phyloP scores from a whole-genome alignment of 2,329 filamentous ascomycete species.

The Fusarium virguliforme region DNA sequence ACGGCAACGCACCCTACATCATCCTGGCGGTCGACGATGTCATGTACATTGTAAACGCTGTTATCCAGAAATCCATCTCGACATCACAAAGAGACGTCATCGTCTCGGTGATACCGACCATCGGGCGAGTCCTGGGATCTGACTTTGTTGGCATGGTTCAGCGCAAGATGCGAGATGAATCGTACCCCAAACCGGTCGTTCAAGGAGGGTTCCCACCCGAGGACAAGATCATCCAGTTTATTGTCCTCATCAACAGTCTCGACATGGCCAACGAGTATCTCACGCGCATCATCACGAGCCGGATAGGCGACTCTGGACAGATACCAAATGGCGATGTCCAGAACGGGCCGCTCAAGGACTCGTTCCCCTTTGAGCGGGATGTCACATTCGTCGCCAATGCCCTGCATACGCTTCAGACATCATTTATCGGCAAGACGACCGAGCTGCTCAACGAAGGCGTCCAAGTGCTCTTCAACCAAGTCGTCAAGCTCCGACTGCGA shows the following conservation, averaged over 20 bases:
- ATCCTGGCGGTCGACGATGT: constrained; percentile 97
- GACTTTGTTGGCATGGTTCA: constrained; percentile 99
- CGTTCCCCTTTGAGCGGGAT: constrained; percentile 88
- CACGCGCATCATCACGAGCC: constrained; percentile 83
- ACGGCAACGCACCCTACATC: constrained; percentile 88
- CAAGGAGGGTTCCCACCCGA: constrained; percentile 90
- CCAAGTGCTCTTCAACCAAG: constrained; percentile 87
- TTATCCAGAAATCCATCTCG: constrained; percentile 87
- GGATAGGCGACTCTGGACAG: constrained; percentile 66
- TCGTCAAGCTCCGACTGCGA: constrained; percentile 87
- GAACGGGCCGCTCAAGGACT: constrained; percentile 68
- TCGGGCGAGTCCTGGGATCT: constrained; percentile 84
- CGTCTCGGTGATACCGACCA: constrained; percentile 81
- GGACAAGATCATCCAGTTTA: constrained; percentile 88
- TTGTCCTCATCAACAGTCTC: constrained; percentile 95
- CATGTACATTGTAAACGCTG: constrained; percentile 98
- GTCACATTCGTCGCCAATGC: constrained; percentile 77
- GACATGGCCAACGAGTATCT: constrained; percentile 95
- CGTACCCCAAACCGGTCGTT: constrained; percentile 85
- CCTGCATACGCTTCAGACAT: constrained; percentile 77
- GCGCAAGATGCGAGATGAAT: constrained; percentile 96
- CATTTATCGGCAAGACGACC: constrained; percentile 82
- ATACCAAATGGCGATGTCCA: constrained; percentile 56
- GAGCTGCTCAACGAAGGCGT: constrained; percentile 90
- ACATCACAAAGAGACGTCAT: constrained; percentile 88